Percentiles rank a stretch among this genome's conserved stretches.
Conservation (phyloP, 2,329 filamentous ascomycete species). For the Teratosphaeria gauchensis region DNA sequence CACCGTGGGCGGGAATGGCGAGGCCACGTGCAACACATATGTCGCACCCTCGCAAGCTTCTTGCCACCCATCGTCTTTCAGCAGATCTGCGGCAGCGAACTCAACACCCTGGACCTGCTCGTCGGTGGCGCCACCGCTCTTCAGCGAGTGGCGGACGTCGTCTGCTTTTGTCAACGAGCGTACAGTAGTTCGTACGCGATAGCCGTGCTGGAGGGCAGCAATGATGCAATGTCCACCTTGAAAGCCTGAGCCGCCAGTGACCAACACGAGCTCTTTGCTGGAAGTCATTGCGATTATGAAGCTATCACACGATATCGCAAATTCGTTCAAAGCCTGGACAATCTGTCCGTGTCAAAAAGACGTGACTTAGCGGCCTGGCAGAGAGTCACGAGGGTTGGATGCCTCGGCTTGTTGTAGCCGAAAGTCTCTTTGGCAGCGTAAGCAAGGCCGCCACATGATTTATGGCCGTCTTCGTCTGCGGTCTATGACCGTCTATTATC, state of each 20-base stretch:
- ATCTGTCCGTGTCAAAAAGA: background rate
- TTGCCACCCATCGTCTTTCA: constrained; percentile 21
- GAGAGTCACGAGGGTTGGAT: background rate
- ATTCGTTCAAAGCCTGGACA: background rate
- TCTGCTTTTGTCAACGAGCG: constrained; percentile 14
- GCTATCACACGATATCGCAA: background rate
- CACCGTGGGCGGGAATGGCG: constrained; percentile 16
- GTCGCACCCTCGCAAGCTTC: constrained; percentile 20
- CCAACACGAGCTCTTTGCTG: constrained; percentile 11
- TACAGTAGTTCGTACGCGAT: constrained; percentile 23
- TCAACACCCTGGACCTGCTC: constrained; percentile 11
- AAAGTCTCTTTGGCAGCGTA: background rate
- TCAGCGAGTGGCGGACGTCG: constrained; percentile 15
- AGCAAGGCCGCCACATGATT: background rate
- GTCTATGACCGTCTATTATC: too few relatives aligned
- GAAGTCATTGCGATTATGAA: background rate
- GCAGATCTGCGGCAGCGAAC: constrained; percentile 21
- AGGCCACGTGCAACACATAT: constrained; percentile 24
- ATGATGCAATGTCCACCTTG: constrained; percentile 22
- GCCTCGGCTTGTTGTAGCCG: background rate
- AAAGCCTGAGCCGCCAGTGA: constrained; percentile 26
- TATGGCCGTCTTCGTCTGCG: background rate
- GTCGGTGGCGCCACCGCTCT: constrained; percentile 12
- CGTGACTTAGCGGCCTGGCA: background rate
- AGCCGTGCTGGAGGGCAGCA: constrained; percentile 17